Percentiles rank a stretch among this genome's conserved stretches.
Evolutionary conservation across 2,329 filamentous ascomycete genomes (phyloP).

Genomic region (Niveomyces coronatus): DNA sequence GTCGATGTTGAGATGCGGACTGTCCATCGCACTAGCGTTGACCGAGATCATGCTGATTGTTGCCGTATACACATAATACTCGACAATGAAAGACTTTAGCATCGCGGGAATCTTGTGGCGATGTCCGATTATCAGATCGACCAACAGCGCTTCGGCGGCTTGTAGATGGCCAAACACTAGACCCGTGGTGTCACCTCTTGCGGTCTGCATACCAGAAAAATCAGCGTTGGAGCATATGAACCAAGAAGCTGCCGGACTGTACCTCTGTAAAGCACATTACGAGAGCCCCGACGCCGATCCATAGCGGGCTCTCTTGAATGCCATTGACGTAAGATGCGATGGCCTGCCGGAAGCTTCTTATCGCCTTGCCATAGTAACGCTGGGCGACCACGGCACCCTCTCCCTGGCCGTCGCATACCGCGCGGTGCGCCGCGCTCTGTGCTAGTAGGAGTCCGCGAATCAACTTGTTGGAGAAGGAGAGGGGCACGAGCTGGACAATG

Average conservation of each 20-base stretch:
- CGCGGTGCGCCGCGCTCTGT: conserved; percentile 30
- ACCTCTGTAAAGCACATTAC: conserved; percentile 39
- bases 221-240: no score
- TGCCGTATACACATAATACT: conserved; percentile 38
- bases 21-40: no score
- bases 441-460: conserved; percentile 36
- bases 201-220: no score
- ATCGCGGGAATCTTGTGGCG: conserved; percentile 24
- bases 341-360: conserved; percentile 25
- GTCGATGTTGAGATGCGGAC: conserved; percentile 20
- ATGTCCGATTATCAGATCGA: conserved; percentile 24
- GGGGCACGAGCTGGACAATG: conserved; percentile 32
- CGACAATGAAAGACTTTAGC: conserved; percentile 34
- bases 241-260: no score
- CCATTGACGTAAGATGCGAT: conserved; percentile 25
- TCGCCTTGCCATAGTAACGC: conserved; percentile 25
- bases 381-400: conserved; percentile 22
- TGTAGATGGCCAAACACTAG: conserved; percentile 35
- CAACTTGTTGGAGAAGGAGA: conserved; percentile 35
- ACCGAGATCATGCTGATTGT: conserved; percentile 37
- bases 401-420: conserved; percentile 19
- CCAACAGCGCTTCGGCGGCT: conserved; percentile 32
- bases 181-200: conserved; percentile 34
- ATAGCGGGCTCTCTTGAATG: conserved; percentile 24
- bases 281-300: conserved; percentile 33